Base-by-base conservation (phyloP, 345 rosid species). In the Nasturtium officinale region DNA sequence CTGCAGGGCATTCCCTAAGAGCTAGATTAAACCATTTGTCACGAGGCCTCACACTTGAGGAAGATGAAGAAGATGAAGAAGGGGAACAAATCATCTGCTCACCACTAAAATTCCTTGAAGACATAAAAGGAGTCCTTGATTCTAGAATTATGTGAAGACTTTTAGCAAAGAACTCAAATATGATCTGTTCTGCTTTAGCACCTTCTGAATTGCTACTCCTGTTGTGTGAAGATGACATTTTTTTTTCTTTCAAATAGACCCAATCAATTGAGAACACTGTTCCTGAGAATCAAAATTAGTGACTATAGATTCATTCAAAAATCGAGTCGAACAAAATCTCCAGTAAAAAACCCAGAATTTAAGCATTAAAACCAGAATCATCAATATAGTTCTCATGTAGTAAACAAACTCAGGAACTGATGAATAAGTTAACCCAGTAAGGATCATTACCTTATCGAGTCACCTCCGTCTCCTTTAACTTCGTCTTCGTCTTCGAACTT, bases 21-120 rank as follows among this genome's bases (percentile, higher is more conserved):
- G 98, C 98, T 73, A 95, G 77, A 75, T 91, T 90, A 73, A 95
- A 95, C 99, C 98, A 90, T 77, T 85, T 87, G 76, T 95, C 98
- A 20, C 99, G 86, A 3, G 96, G 89, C 74, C 90, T 83, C 45
- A 87, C 90, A 53, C 96, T 87, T 1, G 92, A 86, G 3, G 97
- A 84, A 9, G 92, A 91, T 0, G 97, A 91, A 0, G 98, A 91
- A 20, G 98, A 90, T 0, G 97, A 88, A 15, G 92, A 86, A 13
- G 97, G 96, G 11, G 97, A 94, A 5, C 80, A 89, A 2, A 90
- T 25, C 69, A 59, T 72, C 78, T 91, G 97, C 35, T 91, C 97
- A 5, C 98, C 92, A 55, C 97, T 87, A 62, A 71, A 95, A 74
- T 89, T 83, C 21, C 96, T 87, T 0, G 96, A 91, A 1, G 99